phyloP scores from a whole-genome alignment of 768 basidiomycete species.

The Calocybe indica region DNA sequence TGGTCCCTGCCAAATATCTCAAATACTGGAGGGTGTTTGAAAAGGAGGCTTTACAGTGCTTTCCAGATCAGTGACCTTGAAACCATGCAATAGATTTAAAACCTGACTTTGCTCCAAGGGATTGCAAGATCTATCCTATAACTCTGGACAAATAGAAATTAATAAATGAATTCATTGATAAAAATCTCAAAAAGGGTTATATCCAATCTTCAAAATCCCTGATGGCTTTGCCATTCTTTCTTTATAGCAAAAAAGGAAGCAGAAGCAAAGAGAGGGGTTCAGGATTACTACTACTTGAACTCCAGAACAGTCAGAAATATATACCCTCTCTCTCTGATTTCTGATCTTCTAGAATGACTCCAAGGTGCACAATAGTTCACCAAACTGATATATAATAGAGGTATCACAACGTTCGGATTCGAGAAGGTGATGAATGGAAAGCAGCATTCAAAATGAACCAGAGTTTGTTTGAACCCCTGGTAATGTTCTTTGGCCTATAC shows the following conservation, averaged over 20 bases:
- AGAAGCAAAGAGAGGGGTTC: neutral
- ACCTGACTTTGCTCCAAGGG: constrained; percentile 9
- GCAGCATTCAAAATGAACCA: constrained; percentile 29
- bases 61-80: neutral
- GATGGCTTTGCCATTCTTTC: constrained; percentile 1
- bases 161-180: constrained; percentile 1
- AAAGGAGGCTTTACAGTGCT: neutral
- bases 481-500: constrained; percentile 34
- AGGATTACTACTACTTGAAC: constrained; percentile 1
- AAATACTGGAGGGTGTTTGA: neutral
- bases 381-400: constrained; percentile 30
- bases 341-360: constrained; percentile 15
- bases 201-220: constrained; percentile 1
- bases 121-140: constrained; percentile 1
- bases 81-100: constrained; percentile 1
- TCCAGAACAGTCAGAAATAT: constrained; percentile 13
- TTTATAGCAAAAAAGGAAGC: constrained; percentile 3
- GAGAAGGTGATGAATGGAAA: constrained; percentile 32
- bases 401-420: constrained; percentile 31
- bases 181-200: constrained; percentile 2
- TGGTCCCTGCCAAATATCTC: neutral
- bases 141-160: constrained; percentile 21
- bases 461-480: constrained; percentile 27
- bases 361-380: constrained; percentile 17
- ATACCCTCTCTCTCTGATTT: constrained; percentile 21